phyloP scores from a whole-genome alignment of 768 basidiomycete species.

The Leccinum rimulosum region DNA sequence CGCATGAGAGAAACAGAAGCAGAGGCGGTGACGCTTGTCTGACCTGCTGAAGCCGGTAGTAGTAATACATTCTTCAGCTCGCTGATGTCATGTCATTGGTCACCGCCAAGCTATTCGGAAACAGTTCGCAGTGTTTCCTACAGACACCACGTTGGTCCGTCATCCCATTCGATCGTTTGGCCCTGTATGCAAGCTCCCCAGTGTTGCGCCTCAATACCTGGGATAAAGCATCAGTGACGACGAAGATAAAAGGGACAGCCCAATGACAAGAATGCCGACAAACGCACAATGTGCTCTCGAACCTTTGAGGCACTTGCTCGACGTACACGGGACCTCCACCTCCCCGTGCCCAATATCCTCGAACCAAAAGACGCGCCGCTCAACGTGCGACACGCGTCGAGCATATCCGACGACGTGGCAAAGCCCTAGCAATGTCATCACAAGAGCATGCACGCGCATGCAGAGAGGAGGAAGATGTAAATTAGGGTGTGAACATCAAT shows the following conservation, averaged over 20 bases:
- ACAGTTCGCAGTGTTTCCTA: constrained; percentile 33
- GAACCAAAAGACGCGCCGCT: constrained; percentile 31
- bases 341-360: constrained; percentile 21
- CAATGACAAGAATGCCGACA: not conserved
- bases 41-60: constrained; percentile 32
- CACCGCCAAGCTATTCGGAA: constrained; percentile 26
- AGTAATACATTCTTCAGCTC: constrained; percentile 21
- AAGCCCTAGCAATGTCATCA: constrained; percentile 3
- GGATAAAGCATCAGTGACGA: constrained; percentile 2
- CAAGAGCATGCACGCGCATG: not conserved
- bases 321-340: constrained; percentile 21
- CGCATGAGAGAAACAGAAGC: not conserved
- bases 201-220: constrained; percentile 30
- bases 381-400: constrained; percentile 23
- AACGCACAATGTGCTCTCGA: constrained; percentile 26
- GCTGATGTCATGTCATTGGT: constrained; percentile 15
- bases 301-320: constrained; percentile 14
- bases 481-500: too few relatives aligned
- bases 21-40: not conserved
- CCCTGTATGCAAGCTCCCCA: constrained; percentile 17
- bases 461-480: too few relatives aligned
- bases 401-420: constrained; percentile 12
- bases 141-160: not conserved
- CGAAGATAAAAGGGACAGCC: not conserved
- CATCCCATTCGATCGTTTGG: not conserved